Evolutionary conservation across 805 yeast species (phyloP).

Genomic region (Wickerhamomyces sydowiorum): DNA sequence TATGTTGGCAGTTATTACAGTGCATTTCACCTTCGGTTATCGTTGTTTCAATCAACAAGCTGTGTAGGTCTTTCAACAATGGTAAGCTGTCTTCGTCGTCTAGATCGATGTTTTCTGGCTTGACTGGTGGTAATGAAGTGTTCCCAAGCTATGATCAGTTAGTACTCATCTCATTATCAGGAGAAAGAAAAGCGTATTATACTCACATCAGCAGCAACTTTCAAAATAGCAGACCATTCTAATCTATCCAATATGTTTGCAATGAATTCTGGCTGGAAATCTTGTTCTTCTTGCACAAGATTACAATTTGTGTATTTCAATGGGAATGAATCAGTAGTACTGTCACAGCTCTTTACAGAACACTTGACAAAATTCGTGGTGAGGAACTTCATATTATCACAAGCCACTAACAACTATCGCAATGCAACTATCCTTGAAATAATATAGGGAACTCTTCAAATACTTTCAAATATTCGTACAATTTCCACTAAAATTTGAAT

Average conservation of each 20-base stretch:
- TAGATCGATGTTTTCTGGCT: constrained; percentile 41
- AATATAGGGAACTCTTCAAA: too few relatives aligned
- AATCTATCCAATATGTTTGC: constrained; percentile 70
- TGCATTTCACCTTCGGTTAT: constrained; percentile 85
- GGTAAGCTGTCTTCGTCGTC: constrained; percentile 34
- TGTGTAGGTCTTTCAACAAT: constrained; percentile 70
- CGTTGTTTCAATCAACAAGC: constrained; percentile 76
- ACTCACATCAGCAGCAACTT: constrained; percentile 67
- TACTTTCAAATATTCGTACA: too few relatives aligned
- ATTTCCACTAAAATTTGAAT: too few relatives aligned
- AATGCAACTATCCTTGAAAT: too few relatives aligned
- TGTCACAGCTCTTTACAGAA: constrained; percentile 77
- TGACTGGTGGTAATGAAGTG: constrained; percentile 47
- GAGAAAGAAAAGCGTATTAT: constrained; percentile 8
- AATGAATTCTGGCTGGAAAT: constrained; percentile 78
- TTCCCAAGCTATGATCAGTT: constrained; percentile 42
- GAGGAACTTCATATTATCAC: constrained; percentile 69
- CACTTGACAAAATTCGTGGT: constrained; percentile 97
- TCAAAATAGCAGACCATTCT: constrained; percentile 81
- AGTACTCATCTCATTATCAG: not conserved
- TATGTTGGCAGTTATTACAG: constrained; percentile 81
- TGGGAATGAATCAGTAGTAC: constrained; percentile 75
- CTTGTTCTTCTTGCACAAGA: constrained; percentile 65
- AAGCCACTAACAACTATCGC: not conserved
- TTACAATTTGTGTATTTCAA: constrained; percentile 63